Evolutionary conservation across 306 rosid genomes (phyloP).

Genomic region (Fragaria ananassa): DNA sequence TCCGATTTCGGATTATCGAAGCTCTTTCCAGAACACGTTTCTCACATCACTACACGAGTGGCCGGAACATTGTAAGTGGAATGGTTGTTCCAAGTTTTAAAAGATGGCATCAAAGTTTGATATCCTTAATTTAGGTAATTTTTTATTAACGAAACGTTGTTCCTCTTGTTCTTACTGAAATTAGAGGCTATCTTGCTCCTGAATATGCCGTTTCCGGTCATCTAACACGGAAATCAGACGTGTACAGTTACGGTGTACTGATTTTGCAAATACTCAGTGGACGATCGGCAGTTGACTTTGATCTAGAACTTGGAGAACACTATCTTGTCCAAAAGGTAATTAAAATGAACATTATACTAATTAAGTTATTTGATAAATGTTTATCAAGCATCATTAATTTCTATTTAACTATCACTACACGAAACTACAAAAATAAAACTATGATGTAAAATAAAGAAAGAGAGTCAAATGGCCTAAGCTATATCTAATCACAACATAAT

Average conservation of each 20-base stretch:
- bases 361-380: too few species aligned
- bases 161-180: background rate
- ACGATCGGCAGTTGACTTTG: slow-evolving; percentile 23
- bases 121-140: background rate
- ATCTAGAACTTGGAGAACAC: slow-evolving; percentile 30
- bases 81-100: background rate
- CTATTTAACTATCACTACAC: background rate
- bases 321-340: slow-evolving; percentile 28
- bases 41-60: slow-evolving; percentile 32
- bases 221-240: slow-evolving; percentile 24
- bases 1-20: slow-evolving; percentile 38
- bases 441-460: background rate
- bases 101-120: background rate
- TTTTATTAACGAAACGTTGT: background rate
- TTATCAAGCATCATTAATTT: background rate
- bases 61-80: slow-evolving; percentile 35
- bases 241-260: slow-evolving; percentile 33
- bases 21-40: slow-evolving; percentile 18
- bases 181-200: slow-evolving; percentile 36
- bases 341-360: background rate
- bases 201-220: slow-evolving; percentile 29
- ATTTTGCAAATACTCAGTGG: slow-evolving; percentile 26
- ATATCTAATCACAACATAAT: too few species aligned
- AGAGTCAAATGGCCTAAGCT: background rate
- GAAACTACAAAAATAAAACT: background rate